phyloP scores from a whole-genome alignment of 495 filamentous ascomycete species.

The Podospora conica region DNA sequence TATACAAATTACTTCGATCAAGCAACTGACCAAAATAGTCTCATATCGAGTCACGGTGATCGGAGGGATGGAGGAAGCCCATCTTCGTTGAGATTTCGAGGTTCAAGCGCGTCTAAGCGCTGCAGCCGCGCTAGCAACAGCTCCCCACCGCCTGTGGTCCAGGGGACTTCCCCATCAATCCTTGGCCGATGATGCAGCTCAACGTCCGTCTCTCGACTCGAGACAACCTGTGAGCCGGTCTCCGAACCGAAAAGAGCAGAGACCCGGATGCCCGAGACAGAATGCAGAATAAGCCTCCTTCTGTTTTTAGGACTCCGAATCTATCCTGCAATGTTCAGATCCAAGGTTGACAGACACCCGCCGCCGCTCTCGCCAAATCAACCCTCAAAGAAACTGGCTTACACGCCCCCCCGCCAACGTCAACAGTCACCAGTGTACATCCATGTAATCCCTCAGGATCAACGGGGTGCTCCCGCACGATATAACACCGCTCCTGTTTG shows the following conservation, averaged over 20 bases:
- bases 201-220: neutral
- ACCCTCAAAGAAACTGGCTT: neutral
- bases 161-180: neutral
- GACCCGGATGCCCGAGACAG: neutral
- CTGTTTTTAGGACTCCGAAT: neutral
- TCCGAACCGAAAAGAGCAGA: neutral
- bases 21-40: slow-evolving; percentile 5
- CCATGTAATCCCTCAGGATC: neutral
- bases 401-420: neutral
- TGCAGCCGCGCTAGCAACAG: neutral
- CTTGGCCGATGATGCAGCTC: no score
- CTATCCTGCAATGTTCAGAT: neutral
- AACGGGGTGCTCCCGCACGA: neutral
- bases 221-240: neutral
- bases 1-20: neutral
- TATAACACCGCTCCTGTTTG: neutral
- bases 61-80: neutral
- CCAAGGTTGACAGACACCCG: neutral
- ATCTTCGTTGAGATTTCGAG: neutral
- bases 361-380: neutral
- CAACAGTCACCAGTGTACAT: no score
- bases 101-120: neutral
- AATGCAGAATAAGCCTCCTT: neutral
- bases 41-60: neutral
- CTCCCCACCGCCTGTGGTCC: neutral